Base-by-base conservation (phyloP, 2,329 filamentous ascomycete genomes). In the Paradendryphiella salina region DNA sequence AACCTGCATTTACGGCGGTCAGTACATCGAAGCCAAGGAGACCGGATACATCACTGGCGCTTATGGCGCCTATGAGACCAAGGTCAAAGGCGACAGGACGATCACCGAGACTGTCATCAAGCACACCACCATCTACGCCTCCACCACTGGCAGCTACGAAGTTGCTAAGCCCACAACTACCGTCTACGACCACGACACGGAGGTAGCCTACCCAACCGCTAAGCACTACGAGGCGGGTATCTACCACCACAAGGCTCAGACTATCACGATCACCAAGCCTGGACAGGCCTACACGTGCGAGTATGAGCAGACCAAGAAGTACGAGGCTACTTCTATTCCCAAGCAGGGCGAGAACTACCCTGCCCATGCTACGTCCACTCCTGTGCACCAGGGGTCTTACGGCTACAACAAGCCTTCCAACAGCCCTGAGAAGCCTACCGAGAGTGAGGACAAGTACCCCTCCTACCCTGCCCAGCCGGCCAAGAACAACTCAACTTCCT, bases 151-250 rank as follows among this genome's bases (percentile, higher is more conserved):
- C 23, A 56, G 59, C 37, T 66, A 71, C 60, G 61, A 62, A 35
- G 61, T 75, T 49, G 45, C 55, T 17, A 69, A 72, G 55, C 69
- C 70, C 14, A 73, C 72, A 43, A 56, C 63, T 20, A 70, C 73
- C 42, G 37, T 50, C 35, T 65, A 62, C 33, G 63, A 59, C 38
- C 54, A 65, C 32, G 52, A 61, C 50, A 63, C 67, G 21, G 56
- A 47, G 43, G 64, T 68, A 29, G 63, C 41, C 39, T 73, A 56
- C 42, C 60, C 54, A 29, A 69, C 65, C 45, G 59, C 64, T 28
- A 57, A 49, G 8, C 42, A 55, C 18, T 66, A 65, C 53, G 34
- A 54, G 11, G 54, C 65, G 0, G 64, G 66, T 43, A 57, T 69
- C 21, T 70, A 70, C 57, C 59, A 63, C 45, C 59, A 69, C 49